Evolutionary conservation across 2,329 filamentous ascomycete species (phyloP).

Genomic region (Madurella fahalii): DNA sequence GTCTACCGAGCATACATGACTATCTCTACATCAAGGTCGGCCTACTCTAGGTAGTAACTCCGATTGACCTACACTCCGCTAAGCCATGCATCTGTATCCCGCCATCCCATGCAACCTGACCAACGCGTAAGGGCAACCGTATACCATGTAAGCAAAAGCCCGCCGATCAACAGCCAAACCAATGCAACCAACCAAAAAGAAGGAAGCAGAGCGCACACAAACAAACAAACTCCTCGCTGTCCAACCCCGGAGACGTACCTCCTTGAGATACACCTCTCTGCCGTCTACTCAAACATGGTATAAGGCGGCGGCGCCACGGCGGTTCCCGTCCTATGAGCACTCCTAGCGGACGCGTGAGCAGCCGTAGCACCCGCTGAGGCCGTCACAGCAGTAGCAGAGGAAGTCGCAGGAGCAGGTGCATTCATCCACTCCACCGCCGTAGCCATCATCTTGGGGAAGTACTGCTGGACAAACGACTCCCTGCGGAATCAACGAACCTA

Average conservation of each 20-base stretch:
- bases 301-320: conserved; percentile 10
- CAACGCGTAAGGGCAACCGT: conserved; percentile 6
- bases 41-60: not conserved
- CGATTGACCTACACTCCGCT: not conserved
- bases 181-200: not conserved
- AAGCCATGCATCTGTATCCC: not conserved
- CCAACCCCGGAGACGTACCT: not conserved
- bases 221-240: not conserved
- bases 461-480: conserved; percentile 73
- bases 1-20: not conserved
- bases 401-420: not conserved
- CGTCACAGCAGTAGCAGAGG: not conserved
- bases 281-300: conserved; percentile 1
- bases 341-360: not conserved
- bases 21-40: too few species aligned
- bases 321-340: not conserved
- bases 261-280: not conserved
- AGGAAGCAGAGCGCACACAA: not conserved
- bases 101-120: conserved; percentile 2
- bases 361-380: too few species aligned
- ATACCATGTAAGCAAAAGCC: conserved; percentile 7
- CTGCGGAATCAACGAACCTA: conserved; percentile 36
- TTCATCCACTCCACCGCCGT: conserved; percentile 42
- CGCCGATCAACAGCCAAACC: not conserved
- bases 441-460: conserved; percentile 65